Evolutionary conservation across 1,284 basidiomycete genomes (phyloP).

Genomic region (Cerrena zonata): DNA sequence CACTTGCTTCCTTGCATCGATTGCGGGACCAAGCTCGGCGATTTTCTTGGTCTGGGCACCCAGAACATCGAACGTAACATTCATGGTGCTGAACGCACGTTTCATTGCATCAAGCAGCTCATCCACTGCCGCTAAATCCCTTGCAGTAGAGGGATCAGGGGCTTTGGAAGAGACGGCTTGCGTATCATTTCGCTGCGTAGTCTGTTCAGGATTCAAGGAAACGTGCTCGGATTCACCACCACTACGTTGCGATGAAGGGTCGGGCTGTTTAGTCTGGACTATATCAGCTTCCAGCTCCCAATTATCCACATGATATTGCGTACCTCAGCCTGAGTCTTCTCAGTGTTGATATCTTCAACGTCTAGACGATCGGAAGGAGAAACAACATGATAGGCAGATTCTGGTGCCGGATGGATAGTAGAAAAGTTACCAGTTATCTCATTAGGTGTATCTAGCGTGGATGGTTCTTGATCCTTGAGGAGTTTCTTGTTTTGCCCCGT

Average conservation of each 20-base stretch:
- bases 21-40: slow-evolving; percentile 36
- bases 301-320: no score
- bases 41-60: slow-evolving; percentile 40
- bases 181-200: no score
- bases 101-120: slow-evolving; percentile 42
- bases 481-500: neutral
- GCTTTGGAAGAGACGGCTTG: no score
- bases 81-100: slow-evolving; percentile 32
- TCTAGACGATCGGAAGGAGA: neutral
- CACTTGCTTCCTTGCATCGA: slow-evolving; percentile 40
- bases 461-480: neutral
- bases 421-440: no score
- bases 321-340: no score
- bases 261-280: no score
- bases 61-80: slow-evolving; percentile 39
- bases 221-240: no score
- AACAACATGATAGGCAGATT: slow-evolving; percentile 3
- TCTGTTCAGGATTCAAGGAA: no score
- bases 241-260: no score
- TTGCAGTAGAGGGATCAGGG: neutral
- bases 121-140: slow-evolving; percentile 37
- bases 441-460: no score
- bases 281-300: no score
- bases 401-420: slow-evolving; percentile 1
- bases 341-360: neutral